These are phyloP conservation scores for Myochromella boudieri DNA, from an alignment of 768 basidiomycete genomes.

Conservation along the genomic window DNA sequence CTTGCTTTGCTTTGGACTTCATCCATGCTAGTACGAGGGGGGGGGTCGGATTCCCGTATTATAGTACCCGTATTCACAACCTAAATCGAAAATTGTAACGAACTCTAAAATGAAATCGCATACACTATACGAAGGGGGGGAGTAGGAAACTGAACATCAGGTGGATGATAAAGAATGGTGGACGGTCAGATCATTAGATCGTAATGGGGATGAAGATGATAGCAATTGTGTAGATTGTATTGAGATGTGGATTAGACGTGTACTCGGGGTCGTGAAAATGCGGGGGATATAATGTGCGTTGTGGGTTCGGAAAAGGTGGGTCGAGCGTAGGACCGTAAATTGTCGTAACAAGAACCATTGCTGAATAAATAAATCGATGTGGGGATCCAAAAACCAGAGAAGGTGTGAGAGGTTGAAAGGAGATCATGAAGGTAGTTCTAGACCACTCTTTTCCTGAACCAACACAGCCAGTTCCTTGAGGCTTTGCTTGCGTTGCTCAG, in stretches of 20 bases:
- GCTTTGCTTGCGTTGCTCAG: conserved; percentile 43
- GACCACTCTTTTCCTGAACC: conserved; percentile 54
- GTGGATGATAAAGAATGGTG: conserved; percentile 17
- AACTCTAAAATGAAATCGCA: conserved; percentile 3
- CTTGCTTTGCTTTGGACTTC: conserved; percentile 13
- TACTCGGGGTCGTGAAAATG: conserved; percentile 14
- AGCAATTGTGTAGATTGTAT: conserved; percentile 6
- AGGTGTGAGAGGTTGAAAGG: conserved; percentile 5
- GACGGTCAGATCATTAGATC: conserved; percentile 26
- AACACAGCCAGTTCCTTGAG: conserved; percentile 49
- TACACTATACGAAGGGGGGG: conserved; percentile 9
- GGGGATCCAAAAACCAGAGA: conserved; percentile 9
- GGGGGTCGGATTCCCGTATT: conserved; percentile 14
- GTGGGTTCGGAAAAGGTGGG: conserved; percentile 1
- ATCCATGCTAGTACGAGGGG: conserved; percentile 1
- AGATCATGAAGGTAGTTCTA: conserved; percentile 39
- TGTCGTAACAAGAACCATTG: conserved; percentile 14
- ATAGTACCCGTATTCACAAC: conserved; percentile 15
- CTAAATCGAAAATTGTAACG: conserved; percentile 7
- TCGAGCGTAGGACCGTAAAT: conserved; percentile 8
- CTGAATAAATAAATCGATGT: conserved; percentile 20
- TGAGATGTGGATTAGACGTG: conserved; percentile 17
- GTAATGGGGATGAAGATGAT: conserved; percentile 14
- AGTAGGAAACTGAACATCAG: background rate
- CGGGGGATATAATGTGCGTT: conserved; percentile 18